Evolutionary conservation across 164 flowering plant species (phyloP).

Genomic region (Tinospora cordifolia): DNA sequence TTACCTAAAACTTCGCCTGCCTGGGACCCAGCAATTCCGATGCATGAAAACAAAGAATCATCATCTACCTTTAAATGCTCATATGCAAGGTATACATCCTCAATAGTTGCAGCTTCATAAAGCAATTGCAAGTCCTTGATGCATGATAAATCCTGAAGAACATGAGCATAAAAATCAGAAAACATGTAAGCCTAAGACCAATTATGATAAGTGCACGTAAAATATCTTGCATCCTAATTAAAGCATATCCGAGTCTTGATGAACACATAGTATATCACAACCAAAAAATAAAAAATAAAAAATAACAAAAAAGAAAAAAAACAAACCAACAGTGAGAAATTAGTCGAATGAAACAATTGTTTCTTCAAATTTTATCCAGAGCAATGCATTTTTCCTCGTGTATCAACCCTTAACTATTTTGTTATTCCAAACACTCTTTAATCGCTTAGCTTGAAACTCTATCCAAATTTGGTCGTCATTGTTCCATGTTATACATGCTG

Average conservation of each 20-base stretch:
- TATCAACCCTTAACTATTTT: not conserved
- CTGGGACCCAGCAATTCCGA: slow-evolving; percentile 87
- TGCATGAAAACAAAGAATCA: slow-evolving; percentile 69
- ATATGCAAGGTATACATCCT: slow-evolving; percentile 81
- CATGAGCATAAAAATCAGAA: slow-evolving; percentile 10
- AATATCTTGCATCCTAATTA: not conserved
- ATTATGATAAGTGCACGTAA: not conserved
- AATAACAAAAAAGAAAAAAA: not conserved
- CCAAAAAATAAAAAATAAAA: not conserved
- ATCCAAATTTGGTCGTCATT: not conserved
- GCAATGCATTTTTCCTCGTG: not conserved
- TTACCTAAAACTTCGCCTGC: slow-evolving; percentile 64
- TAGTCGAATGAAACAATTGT: not conserved
- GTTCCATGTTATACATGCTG: not conserved
- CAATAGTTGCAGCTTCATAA: slow-evolving; percentile 82
- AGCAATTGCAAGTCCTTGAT: slow-evolving; percentile 67
- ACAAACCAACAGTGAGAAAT: not conserved
- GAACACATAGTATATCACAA: not conserved
- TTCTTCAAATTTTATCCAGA: not conserved
- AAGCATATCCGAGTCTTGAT: not conserved
- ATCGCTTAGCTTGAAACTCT: not conserved
- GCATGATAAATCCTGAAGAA: slow-evolving; percentile 77
- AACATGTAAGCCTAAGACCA: not conserved
- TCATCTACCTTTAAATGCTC: slow-evolving; percentile 82
- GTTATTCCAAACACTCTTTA: not conserved